Evolutionary conservation across 2,329 filamentous ascomycete genomes (phyloP).

Genomic region (Aureobasidium sp.): DNA sequence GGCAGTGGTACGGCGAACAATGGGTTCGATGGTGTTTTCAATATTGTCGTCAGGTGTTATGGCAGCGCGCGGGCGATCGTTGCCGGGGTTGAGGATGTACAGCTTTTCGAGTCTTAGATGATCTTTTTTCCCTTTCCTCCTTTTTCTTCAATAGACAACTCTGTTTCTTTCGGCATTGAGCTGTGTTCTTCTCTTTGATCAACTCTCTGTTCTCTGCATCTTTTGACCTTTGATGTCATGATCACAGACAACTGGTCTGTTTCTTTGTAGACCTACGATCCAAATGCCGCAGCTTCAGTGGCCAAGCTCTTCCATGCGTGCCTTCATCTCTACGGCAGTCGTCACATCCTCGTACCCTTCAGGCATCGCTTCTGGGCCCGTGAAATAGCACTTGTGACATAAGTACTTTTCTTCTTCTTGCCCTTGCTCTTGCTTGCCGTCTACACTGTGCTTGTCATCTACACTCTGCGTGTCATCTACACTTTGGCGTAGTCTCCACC

Average conservation of each 20-base stretch:
- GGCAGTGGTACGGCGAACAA: background rate
- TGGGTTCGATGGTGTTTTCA: background rate
- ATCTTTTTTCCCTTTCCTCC: background rate
- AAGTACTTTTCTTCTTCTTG: background rate
- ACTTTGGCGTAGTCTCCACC: background rate
- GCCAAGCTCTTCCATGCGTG: background rate
- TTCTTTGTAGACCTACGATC: background rate
- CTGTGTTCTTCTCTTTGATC: no score
- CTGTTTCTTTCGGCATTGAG: background rate
- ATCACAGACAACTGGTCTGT: background rate
- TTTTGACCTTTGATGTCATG: background rate
- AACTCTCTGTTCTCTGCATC: background rate
- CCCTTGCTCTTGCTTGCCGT: background rate
- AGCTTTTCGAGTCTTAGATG: conserved; percentile 1
- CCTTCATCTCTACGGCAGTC: background rate
- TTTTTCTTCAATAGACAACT: background rate
- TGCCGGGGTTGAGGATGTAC: conserved; percentile 6
- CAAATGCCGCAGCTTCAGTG: background rate
- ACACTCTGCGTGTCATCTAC: background rate
- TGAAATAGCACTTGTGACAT: background rate
- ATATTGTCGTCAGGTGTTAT: conserved; percentile 10
- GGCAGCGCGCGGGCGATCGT: background rate
- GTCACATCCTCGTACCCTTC: background rate
- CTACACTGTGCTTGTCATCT: background rate
- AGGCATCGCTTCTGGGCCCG: background rate